Base-by-base conservation (phyloP, 306 rosid species). In the Prinsepia uniflora region DNA sequence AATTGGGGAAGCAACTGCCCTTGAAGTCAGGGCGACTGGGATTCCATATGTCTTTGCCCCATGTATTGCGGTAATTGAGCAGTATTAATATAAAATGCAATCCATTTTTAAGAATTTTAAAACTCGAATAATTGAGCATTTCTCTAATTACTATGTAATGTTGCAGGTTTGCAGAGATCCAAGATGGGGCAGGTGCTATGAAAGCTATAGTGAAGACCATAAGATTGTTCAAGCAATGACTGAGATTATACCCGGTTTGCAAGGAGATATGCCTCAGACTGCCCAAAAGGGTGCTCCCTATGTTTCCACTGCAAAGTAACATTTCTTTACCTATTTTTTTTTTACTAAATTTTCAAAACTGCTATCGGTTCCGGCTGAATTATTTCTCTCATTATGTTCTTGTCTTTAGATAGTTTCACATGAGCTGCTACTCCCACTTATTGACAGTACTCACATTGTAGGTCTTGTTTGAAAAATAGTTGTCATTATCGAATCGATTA, bases 111-210 rank as follows among this genome's bases (percentile, higher is more conserved):
- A 11, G 13, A 6, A 42, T 54, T 52, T 54, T 10, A 11, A 42
- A 30, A 6, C 24, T 10, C 42, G 63, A 65, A 30, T 30, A 3
- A 30, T 42, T 5, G 4, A 39, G 74, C n/a, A 46, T 10, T 34
- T 18, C 17, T 34, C 52, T 19, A 13, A 70, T 44, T 30, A 43
- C 54, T 12, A 7, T 60, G 40, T 36, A 4, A 8, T 14, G 77
- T 83, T 19, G 45, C 80, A 90, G 98, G 98, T 94, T 18, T 94
- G 98, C 83, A 80, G 97, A 72, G 97, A 94, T 84, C 98, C 98
- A n/a, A 87, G 98, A 74, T 94, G 98, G 98, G 98, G 98, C 47
- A 84, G 98, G 67, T 94, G 98, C 87, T 94, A 89, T 0, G 98
- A 94, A 84, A 94, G 98, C 85, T 94, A 94, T 74, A 94, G 98